Conservation (phyloP, 225 moss, liverwort and hornwort species). For the Takakia lepidozioides region DNA sequence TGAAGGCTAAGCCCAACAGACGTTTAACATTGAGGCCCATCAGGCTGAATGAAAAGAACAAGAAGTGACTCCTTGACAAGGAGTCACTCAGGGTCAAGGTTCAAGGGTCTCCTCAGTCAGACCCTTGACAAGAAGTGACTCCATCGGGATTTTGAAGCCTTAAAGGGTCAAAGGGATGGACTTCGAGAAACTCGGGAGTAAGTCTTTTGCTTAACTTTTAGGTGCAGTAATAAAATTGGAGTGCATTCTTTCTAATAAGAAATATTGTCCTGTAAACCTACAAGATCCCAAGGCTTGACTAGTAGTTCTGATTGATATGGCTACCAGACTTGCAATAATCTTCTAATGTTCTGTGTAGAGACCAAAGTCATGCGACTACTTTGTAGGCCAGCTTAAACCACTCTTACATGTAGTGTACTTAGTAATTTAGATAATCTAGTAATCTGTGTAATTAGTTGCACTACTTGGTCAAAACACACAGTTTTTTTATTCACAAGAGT, state of each 20-base stretch:
- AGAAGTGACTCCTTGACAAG: constrained; percentile 54
- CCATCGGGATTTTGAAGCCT: constrained; percentile 37
- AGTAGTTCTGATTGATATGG: too few relatives aligned
- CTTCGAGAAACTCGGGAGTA: constrained; percentile 75
- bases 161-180: constrained; percentile 63
- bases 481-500: not conserved
- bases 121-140: too few relatives aligned
- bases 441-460: too few relatives aligned
- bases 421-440: too few relatives aligned
- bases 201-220: constrained; percentile 11
- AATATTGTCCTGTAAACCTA: too few relatives aligned
- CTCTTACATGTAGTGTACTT: too few relatives aligned
- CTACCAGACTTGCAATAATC: too few relatives aligned
- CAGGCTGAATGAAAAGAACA: constrained; percentile 65
- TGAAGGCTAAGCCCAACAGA: constrained; percentile 57
- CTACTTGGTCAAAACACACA: not conserved
- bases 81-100: constrained; percentile 53
- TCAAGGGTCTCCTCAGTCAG: too few relatives aligned
- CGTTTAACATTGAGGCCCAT: constrained; percentile 48
- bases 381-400: too few relatives aligned
- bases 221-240: not conserved
- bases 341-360: too few relatives aligned
- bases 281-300: too few relatives aligned
- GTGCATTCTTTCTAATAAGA: not conserved
- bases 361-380: too few relatives aligned